Percentiles rank a stretch among this genome's conserved stretches.
phyloP scores from a whole-genome alignment of 306 rosid species.

The Macrotyloma uniflorum region DNA sequence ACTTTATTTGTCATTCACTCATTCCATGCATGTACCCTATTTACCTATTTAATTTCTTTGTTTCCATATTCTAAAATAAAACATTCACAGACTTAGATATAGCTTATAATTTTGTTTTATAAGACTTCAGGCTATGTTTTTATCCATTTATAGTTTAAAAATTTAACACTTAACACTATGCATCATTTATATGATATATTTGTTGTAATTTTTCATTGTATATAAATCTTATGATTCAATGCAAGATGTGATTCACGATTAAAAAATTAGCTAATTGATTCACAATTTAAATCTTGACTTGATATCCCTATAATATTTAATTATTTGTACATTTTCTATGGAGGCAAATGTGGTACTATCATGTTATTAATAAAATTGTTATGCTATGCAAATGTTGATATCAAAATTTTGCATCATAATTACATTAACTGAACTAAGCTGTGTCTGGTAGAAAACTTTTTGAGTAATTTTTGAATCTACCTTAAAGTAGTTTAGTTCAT shows the following conservation, averaged over 20 bases:
- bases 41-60: not conserved
- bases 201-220: no score
- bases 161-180: not conserved
- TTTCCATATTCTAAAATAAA: not conserved
- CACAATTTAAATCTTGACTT: not conserved
- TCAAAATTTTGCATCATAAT: not conserved
- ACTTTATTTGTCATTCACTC: not conserved
- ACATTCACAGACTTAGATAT: not conserved
- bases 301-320: not conserved
- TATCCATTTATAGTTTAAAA: not conserved
- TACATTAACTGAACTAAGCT: not conserved
- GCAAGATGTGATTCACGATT: not conserved
- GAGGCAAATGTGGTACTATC: not conserved
- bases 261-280: not conserved
- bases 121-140: not conserved
- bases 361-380: not conserved
- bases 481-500: not conserved
- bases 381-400: not conserved
- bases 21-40: not conserved
- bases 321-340: not conserved
- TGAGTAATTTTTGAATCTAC: not conserved
- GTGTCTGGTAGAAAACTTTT: not conserved
- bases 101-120: not conserved
- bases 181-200: not conserved
- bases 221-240: no score